Evolutionary conservation across 768 basidiomycete genomes (phyloP).

Genomic region (Xerocomellus dryophilus): DNA sequence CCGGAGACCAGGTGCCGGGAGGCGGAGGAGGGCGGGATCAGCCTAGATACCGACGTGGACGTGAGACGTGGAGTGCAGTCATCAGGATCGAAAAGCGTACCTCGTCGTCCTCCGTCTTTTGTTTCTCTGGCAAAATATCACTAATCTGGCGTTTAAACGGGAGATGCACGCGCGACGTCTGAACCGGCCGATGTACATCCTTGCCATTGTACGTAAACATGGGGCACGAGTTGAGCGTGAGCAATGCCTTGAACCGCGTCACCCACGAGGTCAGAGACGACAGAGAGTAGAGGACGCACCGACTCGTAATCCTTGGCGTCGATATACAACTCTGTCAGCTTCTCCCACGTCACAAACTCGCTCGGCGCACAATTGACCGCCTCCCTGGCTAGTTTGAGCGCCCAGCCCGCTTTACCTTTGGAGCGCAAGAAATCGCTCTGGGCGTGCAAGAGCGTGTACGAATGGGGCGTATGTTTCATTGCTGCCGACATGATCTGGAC

Average conservation of each 20-base stretch:
- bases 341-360: conserved; percentile 99
- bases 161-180: conserved; percentile 77
- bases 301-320: conserved; percentile 86
- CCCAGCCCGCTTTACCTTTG: conserved; percentile 85
- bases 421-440: conserved; percentile 92
- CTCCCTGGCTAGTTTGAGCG: conserved; percentile 84
- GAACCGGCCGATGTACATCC: conserved; percentile 83
- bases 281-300: conserved; percentile 17
- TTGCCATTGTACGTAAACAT: conserved; percentile 99
- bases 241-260: conserved; percentile 50
- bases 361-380: conserved; percentile 98
- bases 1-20: conserved; percentile 90
- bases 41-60: conserved; percentile 46
- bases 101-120: conserved; percentile 82
- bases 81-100: conserved; percentile 35
- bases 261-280: neutral
- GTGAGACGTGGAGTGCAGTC: too few relatives aligned
- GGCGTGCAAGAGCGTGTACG: conserved; percentile 89
- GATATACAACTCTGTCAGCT: conserved; percentile 92
- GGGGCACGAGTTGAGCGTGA: conserved; percentile 97
- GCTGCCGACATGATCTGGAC: conserved; percentile 89
- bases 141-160: conserved; percentile 84
- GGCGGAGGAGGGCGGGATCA: conserved; percentile 88
- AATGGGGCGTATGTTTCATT: conserved; percentile 82
- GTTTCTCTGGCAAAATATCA: conserved; percentile 85